Percentiles rank a stretch among this genome's conserved stretches.
Evolutionary conservation across 768 basidiomycete genomes (phyloP).

Genomic region (Boletus vermiculosoides): DNA sequence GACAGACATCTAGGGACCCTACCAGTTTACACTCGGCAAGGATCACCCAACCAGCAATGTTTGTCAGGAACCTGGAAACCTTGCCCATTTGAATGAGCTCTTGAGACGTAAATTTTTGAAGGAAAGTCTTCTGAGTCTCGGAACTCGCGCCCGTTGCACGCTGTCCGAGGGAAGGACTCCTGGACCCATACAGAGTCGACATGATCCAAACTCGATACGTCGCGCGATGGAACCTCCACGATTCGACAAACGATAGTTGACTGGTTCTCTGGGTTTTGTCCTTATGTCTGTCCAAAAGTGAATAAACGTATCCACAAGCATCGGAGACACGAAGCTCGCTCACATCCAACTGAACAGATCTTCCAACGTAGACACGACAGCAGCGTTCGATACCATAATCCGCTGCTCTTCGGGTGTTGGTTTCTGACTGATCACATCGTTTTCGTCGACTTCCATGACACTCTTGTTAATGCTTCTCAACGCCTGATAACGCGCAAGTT

Average conservation of each 20-base stretch:
- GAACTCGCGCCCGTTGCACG: not conserved
- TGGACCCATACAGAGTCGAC: constrained; percentile 7
- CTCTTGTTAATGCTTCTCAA: not conserved
- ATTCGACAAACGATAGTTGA: constrained; percentile 15
- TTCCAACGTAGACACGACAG: constrained; percentile 15
- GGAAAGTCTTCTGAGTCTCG: constrained; percentile 12
- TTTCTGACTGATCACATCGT: constrained; percentile 13
- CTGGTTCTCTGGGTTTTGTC: constrained; percentile 10
- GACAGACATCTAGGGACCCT: constrained; percentile 15
- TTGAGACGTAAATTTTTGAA: constrained; percentile 14
- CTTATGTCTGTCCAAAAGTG: constrained; percentile 8
- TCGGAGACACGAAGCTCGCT: not conserved
- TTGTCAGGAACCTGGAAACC: constrained; percentile 5
- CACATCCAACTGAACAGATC: constrained; percentile 20
- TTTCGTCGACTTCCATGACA: constrained; percentile 1
- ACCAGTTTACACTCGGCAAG: constrained; percentile 1
- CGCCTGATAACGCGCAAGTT: constrained; percentile 12
- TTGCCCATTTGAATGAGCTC: constrained; percentile 19
- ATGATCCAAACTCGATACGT: constrained; percentile 13
- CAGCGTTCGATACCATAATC: constrained; percentile 4
- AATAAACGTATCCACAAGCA: not conserved
- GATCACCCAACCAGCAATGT: constrained; percentile 5
- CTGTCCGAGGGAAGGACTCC: not conserved
- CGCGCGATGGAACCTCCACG: constrained; percentile 12
- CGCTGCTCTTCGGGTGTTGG: constrained; percentile 16